Evolutionary conservation across 768 basidiomycete genomes (phyloP), one percentile per base, ranked within the genome.

Genomic region (Xanthoconium purpureum): DNA sequence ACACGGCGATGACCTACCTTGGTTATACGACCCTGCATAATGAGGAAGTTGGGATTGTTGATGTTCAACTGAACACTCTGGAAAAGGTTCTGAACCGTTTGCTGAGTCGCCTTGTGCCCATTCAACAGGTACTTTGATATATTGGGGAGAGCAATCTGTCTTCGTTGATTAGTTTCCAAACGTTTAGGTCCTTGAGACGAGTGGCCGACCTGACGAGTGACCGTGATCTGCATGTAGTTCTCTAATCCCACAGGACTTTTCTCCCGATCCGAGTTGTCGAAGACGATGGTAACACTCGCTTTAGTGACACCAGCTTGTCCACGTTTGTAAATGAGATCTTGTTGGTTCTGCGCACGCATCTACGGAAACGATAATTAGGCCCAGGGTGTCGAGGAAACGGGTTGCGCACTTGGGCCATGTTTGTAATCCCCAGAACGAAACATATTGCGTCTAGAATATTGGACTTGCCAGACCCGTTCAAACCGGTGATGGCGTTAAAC

Each of bases 391-490:
- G n/a, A 18, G 43, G 32, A 20, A 38, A 29, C 7, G 32, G 6
- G 3, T 37, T 56, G 8, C 83, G 52, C 59, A 91, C 95, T 59
- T 88, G 86, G n/a, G 89, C 78, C 89, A 98, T 91, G 71, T 98
- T 98, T 3, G 95, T 98, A 62, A 98, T 91, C 15, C 97, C 97
- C 18, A 99, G 80, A 15, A 98, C 97, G 70, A 99, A 99, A 74
- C 95, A 97, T 73, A 98, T 98, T 56, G 97, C 95, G 77, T 99
- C 97, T 60, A 99, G 84, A 65, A 99, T 98, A 76, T 99, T 99
- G 56, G 94, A 97, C 78, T 99, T 98, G 64, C 96, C 96, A 0
- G 94, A 96, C 3, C 93, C 94, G 77, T 94, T 94, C 62, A 92
- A 82, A 45, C 95, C 95, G 6, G 94, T 97, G 74, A 99, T 98